phyloP scores from a whole-genome alignment of 441 rosid genomes.

The Jatropha multifida region DNA sequence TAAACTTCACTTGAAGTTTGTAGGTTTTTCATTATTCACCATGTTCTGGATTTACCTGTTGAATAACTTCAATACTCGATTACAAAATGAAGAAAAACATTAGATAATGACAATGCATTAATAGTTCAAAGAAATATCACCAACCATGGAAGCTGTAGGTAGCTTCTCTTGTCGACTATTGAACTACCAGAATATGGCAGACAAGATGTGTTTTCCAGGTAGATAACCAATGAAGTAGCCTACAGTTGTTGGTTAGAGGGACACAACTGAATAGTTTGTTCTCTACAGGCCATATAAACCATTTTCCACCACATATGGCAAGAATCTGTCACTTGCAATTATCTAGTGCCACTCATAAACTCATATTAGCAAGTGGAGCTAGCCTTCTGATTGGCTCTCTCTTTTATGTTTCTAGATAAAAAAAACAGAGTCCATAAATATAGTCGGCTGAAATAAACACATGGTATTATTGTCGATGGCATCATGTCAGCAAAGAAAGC shows the following conservation, averaged over 20 bases:
- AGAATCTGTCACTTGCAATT: not conserved
- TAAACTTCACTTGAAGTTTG: not conserved
- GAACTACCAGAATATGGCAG: not conserved
- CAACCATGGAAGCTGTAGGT: not conserved
- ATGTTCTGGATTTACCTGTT: not conserved
- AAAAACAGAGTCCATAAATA: not conserved
- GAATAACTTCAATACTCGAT: not conserved
- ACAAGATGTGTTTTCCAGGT: constrained; percentile 13
- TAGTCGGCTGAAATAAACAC: not conserved
- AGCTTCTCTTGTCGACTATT: not conserved
- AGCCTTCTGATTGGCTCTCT: not conserved
- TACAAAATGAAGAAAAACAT: not conserved
- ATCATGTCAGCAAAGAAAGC: constrained; percentile 8
- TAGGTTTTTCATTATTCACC: not conserved
- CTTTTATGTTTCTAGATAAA: not conserved
- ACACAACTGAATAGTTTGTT: not conserved
- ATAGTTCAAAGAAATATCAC: not conserved
- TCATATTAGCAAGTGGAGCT: not conserved
- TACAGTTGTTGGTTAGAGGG: not conserved
- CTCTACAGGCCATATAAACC: not conserved
- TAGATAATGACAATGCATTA: not conserved
- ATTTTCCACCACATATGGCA: not conserved
- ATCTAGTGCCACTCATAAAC: not conserved
- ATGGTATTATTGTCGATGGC: not conserved
- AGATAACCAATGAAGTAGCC: constrained; percentile 1